Percentiles rank a stretch among this genome's conserved stretches.
phyloP scores from a whole-genome alignment of 768 basidiomycete species.

The Rubroboletus pulcherrimus region DNA sequence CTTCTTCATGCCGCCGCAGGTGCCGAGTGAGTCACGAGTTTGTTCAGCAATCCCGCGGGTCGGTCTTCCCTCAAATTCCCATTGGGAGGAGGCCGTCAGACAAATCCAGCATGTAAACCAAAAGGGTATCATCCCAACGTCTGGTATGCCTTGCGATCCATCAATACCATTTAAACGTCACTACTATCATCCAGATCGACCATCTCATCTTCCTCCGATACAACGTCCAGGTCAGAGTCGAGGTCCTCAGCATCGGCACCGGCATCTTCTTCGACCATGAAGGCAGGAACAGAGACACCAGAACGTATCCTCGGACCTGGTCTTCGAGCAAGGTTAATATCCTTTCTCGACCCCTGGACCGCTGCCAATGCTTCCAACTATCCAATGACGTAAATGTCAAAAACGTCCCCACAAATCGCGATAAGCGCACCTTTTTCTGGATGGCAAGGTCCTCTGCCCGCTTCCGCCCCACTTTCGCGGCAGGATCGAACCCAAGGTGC shows the following conservation, averaged over 20 bases:
- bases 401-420: too few species aligned
- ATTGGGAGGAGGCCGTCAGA: neutral
- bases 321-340: slow-evolving; percentile 56
- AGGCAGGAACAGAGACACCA: slow-evolving; percentile 44
- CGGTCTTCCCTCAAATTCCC: neutral
- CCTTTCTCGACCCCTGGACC: slow-evolving; percentile 46
- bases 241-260: neutral
- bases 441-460: slow-evolving; percentile 38
- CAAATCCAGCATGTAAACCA: neutral
- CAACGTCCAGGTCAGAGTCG: slow-evolving; percentile 13
- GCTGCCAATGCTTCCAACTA: slow-evolving; percentile 58
- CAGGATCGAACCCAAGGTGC: slow-evolving; percentile 77
- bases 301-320: slow-evolving; percentile 65
- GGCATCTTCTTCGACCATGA: slow-evolving; percentile 19
- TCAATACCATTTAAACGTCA: slow-evolving; percentile 7
- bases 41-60: neutral
- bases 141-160: neutral
- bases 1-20: neutral
- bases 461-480: slow-evolving; percentile 48
- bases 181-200: slow-evolving; percentile 23
- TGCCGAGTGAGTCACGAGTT: neutral
- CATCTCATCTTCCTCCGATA: slow-evolving; percentile 13
- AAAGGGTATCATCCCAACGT: neutral
- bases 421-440: slow-evolving; percentile 54
- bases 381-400: neutral